Evolutionary conservation across 805 yeast genomes (phyloP).

Genomic region (Lipomyces sp.): DNA sequence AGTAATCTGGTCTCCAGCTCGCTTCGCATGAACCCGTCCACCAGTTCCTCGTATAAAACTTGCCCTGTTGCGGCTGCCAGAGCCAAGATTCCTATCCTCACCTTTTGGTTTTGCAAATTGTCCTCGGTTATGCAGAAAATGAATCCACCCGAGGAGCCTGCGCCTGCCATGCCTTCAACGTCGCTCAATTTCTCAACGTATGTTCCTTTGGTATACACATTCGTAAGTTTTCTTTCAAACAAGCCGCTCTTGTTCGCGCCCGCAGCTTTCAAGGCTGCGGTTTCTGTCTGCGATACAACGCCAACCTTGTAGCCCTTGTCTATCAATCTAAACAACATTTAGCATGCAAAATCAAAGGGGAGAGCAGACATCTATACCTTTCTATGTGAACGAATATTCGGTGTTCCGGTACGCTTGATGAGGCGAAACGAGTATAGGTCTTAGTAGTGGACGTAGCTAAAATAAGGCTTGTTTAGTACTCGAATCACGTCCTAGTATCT

Average conservation of each 20-base stretch:
- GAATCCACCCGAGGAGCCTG: conserved; percentile 12
- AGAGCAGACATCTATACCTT: conserved; percentile 37
- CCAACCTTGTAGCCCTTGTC: conserved; percentile 77
- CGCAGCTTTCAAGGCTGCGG: conserved; percentile 65
- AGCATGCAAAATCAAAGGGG: not conserved
- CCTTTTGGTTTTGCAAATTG: conserved; percentile 8
- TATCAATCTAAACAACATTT: conserved; percentile 42
- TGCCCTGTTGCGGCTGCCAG: conserved; percentile 74
- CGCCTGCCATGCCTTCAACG: conserved; percentile 22
- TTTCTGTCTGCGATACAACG: conserved; percentile 79
- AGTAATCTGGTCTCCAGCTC: conserved; percentile 70
- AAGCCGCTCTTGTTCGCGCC: conserved; percentile 53
- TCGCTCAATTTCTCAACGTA: conserved; percentile 59
- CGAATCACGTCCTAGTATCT: too few species aligned
- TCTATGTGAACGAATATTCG: conserved; percentile 73
- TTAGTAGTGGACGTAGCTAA: conserved; percentile 38
- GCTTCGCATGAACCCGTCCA: conserved; percentile 54
- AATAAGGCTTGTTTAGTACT: too few species aligned
- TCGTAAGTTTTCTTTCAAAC: conserved; percentile 65
- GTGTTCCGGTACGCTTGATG: conserved; percentile 79
- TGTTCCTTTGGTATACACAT: conserved; percentile 79
- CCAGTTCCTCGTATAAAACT: conserved; percentile 65
- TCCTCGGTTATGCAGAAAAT: conserved; percentile 25
- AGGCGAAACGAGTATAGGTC: conserved; percentile 61
- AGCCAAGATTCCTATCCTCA: conserved; percentile 51